Conservation (phyloP, 371 early-diverging fungal species). For the Funneliformis caledonium region DNA sequence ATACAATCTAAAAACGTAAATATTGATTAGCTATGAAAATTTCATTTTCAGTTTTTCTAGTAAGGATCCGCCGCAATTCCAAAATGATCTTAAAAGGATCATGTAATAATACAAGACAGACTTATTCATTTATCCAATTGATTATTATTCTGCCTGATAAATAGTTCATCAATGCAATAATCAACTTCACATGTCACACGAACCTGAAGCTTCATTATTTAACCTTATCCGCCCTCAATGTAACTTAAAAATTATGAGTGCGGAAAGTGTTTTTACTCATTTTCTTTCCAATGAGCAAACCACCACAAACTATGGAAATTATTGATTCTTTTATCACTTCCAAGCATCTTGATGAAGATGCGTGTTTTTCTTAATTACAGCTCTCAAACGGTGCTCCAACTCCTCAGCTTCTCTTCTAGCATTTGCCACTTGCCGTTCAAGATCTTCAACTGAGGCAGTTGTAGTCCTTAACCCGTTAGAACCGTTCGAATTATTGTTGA, state of each 20-base stretch:
- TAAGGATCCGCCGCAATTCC: neutral
- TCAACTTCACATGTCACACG: neutral
- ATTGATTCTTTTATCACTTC: constrained; percentile 12
- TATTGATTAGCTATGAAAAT: neutral
- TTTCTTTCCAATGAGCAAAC: neutral
- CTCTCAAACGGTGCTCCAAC: constrained; percentile 48
- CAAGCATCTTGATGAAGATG: constrained; percentile 33
- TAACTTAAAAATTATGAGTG: neutral
- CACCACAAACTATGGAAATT: neutral
- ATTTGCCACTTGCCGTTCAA: constrained; percentile 49
- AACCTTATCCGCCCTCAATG: neutral
- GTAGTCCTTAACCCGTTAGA: constrained; percentile 2
- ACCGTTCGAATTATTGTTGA: neutral
- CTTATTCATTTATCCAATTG: neutral
- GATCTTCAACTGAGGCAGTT: constrained; percentile 45
- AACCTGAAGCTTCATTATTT: neutral
- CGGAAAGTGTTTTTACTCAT: neutral
- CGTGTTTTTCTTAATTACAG: constrained; percentile 47
- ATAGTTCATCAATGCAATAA: neutral
- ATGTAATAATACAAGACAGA: neutral
- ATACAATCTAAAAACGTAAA: neutral
- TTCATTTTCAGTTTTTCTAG: neutral
- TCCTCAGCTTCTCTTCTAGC: constrained; percentile 49
- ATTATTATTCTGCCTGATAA: neutral
- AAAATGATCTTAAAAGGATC: neutral